These are phyloP conservation scores for Fistulinella cinereoalba DNA, from an alignment of 1,284 basidiomycete species.

Conservation along the genomic window DNA sequence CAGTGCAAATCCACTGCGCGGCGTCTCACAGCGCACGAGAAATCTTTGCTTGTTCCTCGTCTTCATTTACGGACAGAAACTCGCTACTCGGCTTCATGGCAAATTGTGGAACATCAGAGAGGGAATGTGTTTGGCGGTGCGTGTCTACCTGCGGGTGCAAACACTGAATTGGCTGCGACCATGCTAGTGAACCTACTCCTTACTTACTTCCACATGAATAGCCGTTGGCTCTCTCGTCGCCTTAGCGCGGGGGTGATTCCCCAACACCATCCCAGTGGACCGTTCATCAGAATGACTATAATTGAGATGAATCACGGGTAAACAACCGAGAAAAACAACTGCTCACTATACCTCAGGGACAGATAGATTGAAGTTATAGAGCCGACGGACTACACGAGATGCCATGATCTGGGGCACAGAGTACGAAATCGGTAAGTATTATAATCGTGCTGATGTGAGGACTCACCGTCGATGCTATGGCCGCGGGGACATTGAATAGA, in stretches of 20 bases:
- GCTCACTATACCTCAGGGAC: conserved; percentile 60
- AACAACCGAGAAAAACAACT: conserved; percentile 1
- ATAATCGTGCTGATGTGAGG: conserved; percentile 1
- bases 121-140: conserved; percentile 30
- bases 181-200: not conserved
- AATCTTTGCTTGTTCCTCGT: conserved; percentile 18
- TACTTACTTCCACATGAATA: conserved; percentile 36
- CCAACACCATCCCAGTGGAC: conserved; percentile 33
- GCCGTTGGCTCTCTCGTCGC: conserved; percentile 19
- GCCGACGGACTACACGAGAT: conserved; percentile 64
- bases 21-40: conserved; percentile 18
- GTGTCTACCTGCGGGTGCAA: conserved; percentile 34
- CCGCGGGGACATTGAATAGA: conserved; percentile 38
- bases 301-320: conserved; percentile 3
- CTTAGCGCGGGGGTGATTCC: conserved; percentile 18
- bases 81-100: conserved; percentile 25
- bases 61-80: conserved; percentile 28
- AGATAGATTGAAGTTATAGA: conserved; percentile 55
- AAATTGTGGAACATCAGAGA: conserved; percentile 26
- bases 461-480: conserved; percentile 42
- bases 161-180: conserved; percentile 1
- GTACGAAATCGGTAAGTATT: too few relatives aligned
- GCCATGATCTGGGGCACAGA: conserved; percentile 66
- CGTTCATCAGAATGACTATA: conserved; percentile 31
- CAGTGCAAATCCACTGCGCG: too few relatives aligned